Evolutionary conservation across 495 filamentous ascomycete species (phyloP).

Genomic region (Podospora conica): DNA sequence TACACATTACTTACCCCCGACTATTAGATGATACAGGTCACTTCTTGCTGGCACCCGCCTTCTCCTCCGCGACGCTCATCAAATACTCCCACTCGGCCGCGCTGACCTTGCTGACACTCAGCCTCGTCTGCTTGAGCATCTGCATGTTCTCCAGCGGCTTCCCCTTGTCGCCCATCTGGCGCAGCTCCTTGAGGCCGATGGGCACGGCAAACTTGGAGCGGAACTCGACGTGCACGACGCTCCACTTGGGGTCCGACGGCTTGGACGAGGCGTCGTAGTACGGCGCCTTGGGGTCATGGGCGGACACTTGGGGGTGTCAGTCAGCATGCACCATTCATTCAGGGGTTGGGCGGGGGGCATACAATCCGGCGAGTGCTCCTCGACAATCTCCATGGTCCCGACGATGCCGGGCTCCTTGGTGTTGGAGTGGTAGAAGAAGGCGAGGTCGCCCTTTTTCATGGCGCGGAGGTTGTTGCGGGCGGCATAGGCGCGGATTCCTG

Average conservation of each 20-base stretch:
- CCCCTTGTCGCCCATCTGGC: slow-evolving; percentile 52
- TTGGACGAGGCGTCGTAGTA: slow-evolving; percentile 76
- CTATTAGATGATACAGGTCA: background rate
- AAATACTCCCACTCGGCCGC: slow-evolving; percentile 76
- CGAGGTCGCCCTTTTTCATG: slow-evolving; percentile 87
- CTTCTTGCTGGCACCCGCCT: background rate
- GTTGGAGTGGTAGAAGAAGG: slow-evolving; percentile 98
- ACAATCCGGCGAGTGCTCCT: slow-evolving; percentile 75
- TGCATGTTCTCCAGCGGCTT: slow-evolving; percentile 72
- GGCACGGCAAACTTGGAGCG: slow-evolving; percentile 69
- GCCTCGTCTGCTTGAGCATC: slow-evolving; percentile 66
- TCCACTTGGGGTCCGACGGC: slow-evolving; percentile 81
- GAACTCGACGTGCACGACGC: slow-evolving; percentile 80
- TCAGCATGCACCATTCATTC: background rate
- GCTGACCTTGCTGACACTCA: slow-evolving; percentile 79
- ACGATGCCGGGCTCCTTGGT: slow-evolving; percentile 86
- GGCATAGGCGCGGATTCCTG: slow-evolving; percentile 44
- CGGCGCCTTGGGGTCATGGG: slow-evolving; percentile 67
- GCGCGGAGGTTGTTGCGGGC: slow-evolving; percentile 81
- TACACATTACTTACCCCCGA: background rate
- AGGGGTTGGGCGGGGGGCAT: slow-evolving; percentile 20
- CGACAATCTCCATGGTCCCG: slow-evolving; percentile 88
- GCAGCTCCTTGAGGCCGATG: slow-evolving; percentile 68
- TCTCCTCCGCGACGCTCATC: slow-evolving; percentile 46
- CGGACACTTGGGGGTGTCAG: slow-evolving; percentile 52